Percentiles rank a stretch among this genome's conserved stretches.
Conservation (phyloP, 768 basidiomycete genomes). For the Fomitopsis pulvina region DNA sequence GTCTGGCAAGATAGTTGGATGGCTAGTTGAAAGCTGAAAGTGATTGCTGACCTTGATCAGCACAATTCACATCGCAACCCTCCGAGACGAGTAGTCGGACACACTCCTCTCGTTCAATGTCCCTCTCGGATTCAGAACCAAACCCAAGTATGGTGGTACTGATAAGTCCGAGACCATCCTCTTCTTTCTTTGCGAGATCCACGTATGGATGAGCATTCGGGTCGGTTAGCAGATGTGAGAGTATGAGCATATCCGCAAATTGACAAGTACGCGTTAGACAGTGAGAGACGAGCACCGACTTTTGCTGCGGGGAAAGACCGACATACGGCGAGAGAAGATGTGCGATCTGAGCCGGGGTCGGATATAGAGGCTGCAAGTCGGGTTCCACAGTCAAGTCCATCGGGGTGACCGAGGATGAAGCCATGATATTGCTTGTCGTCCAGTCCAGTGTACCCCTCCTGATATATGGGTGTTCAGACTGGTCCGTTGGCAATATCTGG, state of each 20-base stretch:
- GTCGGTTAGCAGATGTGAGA: conserved; percentile 69
- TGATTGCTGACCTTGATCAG: conserved; percentile 55
- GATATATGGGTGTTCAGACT: too few species aligned
- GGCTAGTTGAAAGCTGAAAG: not conserved
- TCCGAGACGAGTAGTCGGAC: conserved; percentile 73
- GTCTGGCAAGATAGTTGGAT: conserved; percentile 35
- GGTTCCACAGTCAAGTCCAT: conserved; percentile 67
- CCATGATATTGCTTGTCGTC: conserved; percentile 18
- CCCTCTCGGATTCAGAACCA: conserved; percentile 72
- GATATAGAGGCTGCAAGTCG: conserved; percentile 76
- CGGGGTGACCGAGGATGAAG: conserved; percentile 23
- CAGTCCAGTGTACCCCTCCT: too few species aligned
- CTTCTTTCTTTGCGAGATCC: conserved; percentile 69
- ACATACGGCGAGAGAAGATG: conserved; percentile 60
- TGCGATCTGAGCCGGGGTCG: conserved; percentile 55
- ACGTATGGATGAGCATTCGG: conserved; percentile 56
- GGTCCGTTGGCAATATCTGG: too few species aligned
- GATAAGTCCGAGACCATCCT: conserved; percentile 80
- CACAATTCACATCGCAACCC: conserved; percentile 56
- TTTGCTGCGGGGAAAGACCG: conserved; percentile 62
- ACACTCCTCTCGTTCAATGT: conserved; percentile 88
- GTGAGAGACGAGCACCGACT: conserved; percentile 64
- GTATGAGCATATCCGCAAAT: conserved; percentile 68
- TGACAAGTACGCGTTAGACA: conserved; percentile 69
- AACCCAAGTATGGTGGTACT: conserved; percentile 77